phyloP scores from a whole-genome alignment of 768 basidiomycete species.

The Russula griseocarnosa region DNA sequence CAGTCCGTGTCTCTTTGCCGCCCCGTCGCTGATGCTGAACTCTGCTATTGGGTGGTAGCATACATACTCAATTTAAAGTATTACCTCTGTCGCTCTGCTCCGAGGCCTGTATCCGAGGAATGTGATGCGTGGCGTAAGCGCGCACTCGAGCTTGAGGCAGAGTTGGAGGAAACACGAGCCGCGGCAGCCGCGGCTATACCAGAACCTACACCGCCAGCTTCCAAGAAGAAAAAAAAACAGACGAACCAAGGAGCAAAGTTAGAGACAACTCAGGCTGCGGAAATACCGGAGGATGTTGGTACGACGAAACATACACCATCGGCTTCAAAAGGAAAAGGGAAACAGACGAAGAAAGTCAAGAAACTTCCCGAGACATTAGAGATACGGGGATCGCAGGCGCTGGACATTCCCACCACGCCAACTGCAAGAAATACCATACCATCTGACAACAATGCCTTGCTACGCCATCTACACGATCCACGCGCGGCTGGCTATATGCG shows the following conservation, averaged over 20 bases:
- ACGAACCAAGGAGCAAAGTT: constrained; percentile 14
- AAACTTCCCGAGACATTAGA: background rate
- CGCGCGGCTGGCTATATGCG: constrained; percentile 3
- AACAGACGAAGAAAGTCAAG: constrained; percentile 4
- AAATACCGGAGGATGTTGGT: constrained; percentile 12
- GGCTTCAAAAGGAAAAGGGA: background rate
- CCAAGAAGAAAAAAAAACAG: background rate
- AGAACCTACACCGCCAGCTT: background rate
- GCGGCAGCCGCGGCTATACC: background rate
- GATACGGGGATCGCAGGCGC: background rate
- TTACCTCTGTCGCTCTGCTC: constrained; percentile 8
- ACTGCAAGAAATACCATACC: background rate
- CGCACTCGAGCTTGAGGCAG: constrained; percentile 15
- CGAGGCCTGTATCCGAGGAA: background rate
- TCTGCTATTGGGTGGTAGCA: constrained; percentile 1
- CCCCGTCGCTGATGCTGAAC: background rate
- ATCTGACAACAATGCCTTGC: background rate
- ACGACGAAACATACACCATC: background rate
- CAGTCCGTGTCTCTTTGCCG: background rate
- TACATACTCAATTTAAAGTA: constrained; percentile 11
- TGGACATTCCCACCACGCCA: background rate
- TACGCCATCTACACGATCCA: background rate
- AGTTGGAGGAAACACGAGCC: constrained; percentile 2
- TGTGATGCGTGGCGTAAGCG: constrained; percentile 20
- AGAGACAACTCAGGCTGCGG: background rate